Evolutionary conservation across 2,329 filamentous ascomycete species (phyloP).

Genomic region (Exophiala viscosa): DNA sequence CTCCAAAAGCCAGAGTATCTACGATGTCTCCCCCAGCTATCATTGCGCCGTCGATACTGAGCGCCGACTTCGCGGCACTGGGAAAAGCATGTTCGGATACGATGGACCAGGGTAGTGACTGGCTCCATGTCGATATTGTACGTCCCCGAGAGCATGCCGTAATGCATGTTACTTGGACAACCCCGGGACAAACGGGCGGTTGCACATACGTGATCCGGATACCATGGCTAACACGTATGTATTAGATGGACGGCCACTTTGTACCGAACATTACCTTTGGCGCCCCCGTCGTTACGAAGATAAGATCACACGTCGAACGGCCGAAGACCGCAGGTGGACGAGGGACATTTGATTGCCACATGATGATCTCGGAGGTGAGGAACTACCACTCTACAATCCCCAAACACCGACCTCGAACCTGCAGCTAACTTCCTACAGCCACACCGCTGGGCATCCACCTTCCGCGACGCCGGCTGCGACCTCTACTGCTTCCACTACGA

Average conservation of each 20-base stretch:
- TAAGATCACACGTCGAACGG: constrained; percentile 76
- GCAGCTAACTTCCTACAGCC: constrained; percentile 55
- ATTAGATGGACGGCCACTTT: constrained; percentile 87
- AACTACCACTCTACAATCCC: background rate
- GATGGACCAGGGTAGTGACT: constrained; percentile 83
- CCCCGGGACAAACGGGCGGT: no score
- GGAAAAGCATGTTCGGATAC: constrained; percentile 82
- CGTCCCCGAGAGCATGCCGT: constrained; percentile 3
- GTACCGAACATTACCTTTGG: constrained; percentile 98
- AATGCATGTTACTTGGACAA: no score
- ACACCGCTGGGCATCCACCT: constrained; percentile 96
- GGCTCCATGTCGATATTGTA: constrained; percentile 93
- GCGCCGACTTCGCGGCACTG: constrained; percentile 88
- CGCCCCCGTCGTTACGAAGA: constrained; percentile 89
- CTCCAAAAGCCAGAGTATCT: background rate
- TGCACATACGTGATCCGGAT: background rate
- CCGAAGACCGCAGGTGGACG: constrained; percentile 67
- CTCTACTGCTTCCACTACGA: constrained; percentile 99
- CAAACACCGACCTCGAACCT: constrained; percentile 4
- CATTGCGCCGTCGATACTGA: constrained; percentile 96
- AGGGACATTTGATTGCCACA: constrained; percentile 98
- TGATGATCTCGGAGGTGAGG: constrained; percentile 96
- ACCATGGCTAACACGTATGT: no score
- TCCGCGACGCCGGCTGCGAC: constrained; percentile 89
- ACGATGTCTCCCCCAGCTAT: constrained; percentile 87